phyloP scores from a whole-genome alignment of 768 basidiomycete genomes.

The Calvatia gigantea region DNA sequence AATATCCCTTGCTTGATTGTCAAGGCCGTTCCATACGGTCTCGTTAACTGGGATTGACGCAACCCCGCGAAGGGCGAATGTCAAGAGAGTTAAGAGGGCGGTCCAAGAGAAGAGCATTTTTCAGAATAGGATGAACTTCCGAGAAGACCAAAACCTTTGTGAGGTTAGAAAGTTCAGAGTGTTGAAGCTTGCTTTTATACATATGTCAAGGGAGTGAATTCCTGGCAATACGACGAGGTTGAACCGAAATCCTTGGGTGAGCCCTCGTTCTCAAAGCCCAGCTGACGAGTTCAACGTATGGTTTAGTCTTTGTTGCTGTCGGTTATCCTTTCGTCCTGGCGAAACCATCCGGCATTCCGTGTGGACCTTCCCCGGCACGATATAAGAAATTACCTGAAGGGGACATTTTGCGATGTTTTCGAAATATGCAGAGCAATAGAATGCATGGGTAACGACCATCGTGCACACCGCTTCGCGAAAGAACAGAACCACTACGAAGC shows the following conservation, averaged over 20 bases:
- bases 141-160: not conserved
- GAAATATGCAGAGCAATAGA: not conserved
- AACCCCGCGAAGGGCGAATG: not conserved
- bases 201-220: not conserved
- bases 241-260: not conserved
- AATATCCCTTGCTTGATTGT: slow-evolving; percentile 28
- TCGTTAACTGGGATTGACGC: slow-evolving; percentile 2
- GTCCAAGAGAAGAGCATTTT: slow-evolving; percentile 3
- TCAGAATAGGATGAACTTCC: not conserved
- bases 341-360: not conserved
- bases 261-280: not conserved
- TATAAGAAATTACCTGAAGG: not conserved
- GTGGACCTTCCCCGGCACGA: not conserved
- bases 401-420: not conserved
- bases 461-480: not conserved
- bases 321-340: not conserved
- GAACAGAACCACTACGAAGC: not conserved
- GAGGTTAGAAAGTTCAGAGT: not conserved
- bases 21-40: slow-evolving; percentile 18
- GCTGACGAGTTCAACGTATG: slow-evolving; percentile 1
- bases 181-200: not conserved
- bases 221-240: not conserved
- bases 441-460: not conserved
- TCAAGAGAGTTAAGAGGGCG: not conserved
- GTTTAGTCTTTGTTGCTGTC: not conserved